These are phyloP conservation scores for Colletotrichum sojae DNA, from an alignment of 2,329 filamentous ascomycete species.

Conservation along the genomic window DNA sequence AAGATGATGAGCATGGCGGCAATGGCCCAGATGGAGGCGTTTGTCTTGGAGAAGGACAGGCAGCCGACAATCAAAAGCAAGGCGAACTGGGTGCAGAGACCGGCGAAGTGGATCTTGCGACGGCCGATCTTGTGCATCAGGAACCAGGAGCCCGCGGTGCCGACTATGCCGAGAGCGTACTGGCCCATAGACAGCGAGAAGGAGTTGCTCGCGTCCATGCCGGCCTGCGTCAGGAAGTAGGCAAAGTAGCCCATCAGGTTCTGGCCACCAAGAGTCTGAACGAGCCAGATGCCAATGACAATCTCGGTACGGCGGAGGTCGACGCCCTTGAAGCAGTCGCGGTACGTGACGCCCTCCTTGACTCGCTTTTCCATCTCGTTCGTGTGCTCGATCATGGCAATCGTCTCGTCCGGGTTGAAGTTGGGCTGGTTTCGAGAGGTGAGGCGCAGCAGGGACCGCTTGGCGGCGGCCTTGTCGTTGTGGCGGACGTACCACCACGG, in stretches of 20 bases:
- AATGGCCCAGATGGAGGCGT: conserved; percentile 58
- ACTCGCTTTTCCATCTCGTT: conserved; percentile 63
- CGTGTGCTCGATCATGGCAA: conserved; percentile 69
- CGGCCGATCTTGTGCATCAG: conserved; percentile 65
- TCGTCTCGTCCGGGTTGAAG: conserved; percentile 61
- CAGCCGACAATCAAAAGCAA: conserved; percentile 58
- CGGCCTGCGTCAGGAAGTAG: conserved; percentile 56
- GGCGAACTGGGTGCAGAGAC: conserved; percentile 56
- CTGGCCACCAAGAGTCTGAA: conserved; percentile 63
- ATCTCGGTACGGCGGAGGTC: conserved; percentile 69
- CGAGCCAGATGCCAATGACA: conserved; percentile 63
- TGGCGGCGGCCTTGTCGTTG: conserved; percentile 56
- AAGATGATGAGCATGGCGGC: conserved; percentile 65
- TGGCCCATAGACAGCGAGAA: conserved; percentile 63
- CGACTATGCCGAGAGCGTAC: conserved; percentile 65
- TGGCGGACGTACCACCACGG: conserved; percentile 68
- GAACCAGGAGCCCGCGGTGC: conserved; percentile 66
- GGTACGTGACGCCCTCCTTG: conserved; percentile 60
- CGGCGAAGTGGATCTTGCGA: conserved; percentile 63
- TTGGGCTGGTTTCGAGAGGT: conserved; percentile 54
- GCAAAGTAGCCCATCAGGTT: conserved; percentile 57
- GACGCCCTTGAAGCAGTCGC: conserved; percentile 66
- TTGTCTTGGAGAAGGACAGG: conserved; percentile 53
- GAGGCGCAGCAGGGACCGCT: conserved; percentile 57
- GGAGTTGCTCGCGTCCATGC: conserved; percentile 59